Evolutionary conservation across 139 green algal genomes (phyloP).

Genomic region (Micractinium conductrix): DNA sequence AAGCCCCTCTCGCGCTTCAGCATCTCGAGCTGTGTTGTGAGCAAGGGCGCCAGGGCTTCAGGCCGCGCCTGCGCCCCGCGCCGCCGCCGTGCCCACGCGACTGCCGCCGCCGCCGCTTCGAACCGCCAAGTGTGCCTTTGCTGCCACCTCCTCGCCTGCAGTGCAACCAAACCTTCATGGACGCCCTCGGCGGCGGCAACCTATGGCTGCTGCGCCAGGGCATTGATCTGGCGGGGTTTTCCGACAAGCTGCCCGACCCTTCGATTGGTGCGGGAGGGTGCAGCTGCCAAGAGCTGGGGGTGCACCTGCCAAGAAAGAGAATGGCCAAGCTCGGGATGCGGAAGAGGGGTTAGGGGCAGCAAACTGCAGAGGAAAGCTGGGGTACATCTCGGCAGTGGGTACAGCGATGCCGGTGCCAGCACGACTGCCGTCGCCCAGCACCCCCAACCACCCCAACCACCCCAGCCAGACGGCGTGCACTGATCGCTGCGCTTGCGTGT

Average conservation of each 20-base stretch:
- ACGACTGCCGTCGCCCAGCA: not conserved
- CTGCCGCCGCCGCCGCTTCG: too few species aligned
- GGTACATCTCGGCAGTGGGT: not conserved
- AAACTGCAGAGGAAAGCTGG: not conserved
- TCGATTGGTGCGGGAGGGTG: slow-evolving; percentile 3
- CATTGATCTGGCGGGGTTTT: slow-evolving; percentile 7
- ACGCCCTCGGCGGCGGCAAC: not conserved
- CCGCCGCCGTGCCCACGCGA: too few species aligned
- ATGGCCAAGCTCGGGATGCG: too few species aligned
- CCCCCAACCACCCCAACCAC: not conserved
- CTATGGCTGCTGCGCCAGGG: slow-evolving; percentile 8
- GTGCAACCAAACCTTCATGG: slow-evolving; percentile 26
- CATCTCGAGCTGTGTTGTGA: too few species aligned
- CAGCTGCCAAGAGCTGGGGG: not conserved
- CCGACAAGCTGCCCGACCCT: slow-evolving; percentile 41
- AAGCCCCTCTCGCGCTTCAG: too few species aligned
- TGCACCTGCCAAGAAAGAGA: too few species aligned
- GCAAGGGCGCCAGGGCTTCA: too few species aligned
- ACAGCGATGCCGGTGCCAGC: not conserved
- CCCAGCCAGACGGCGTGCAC: not conserved
- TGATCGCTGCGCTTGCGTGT: not conserved
- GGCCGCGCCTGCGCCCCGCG: too few species aligned
- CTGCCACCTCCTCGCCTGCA: not conserved
- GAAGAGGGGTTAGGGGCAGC: not conserved
- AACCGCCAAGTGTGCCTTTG: too few species aligned